Percentiles rank a stretch among this genome's conserved stretches.
These are phyloP conservation scores for Pachyrhizus erosus DNA, from an alignment of 306 rosid genomes.

Conservation along the genomic window DNA sequence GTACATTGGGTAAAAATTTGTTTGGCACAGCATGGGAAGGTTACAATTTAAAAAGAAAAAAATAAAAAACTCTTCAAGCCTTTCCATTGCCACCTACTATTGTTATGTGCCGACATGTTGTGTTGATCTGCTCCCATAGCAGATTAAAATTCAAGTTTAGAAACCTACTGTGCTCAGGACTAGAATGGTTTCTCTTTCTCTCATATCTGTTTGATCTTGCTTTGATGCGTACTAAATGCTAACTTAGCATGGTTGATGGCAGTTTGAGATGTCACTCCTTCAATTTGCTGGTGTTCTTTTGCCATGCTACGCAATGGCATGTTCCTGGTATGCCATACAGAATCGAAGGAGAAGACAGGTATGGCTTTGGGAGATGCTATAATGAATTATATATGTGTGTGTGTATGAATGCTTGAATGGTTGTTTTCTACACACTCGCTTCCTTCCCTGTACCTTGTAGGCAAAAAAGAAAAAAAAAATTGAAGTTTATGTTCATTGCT, in stretches of 20 bases:
- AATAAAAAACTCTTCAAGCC: too few species aligned
- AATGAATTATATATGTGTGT: too few species aligned
- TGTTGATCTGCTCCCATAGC: too few species aligned
- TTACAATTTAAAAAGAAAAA: too few species aligned
- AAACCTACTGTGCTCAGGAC: background rate
- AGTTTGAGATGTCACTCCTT: constrained; percentile 52
- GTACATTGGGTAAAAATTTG: background rate
- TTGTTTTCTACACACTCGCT: background rate
- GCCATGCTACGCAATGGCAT: constrained; percentile 53
- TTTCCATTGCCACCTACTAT: constrained; percentile 7
- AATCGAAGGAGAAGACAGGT: constrained; percentile 52
- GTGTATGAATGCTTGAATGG: background rate
- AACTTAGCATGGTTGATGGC: constrained; percentile 5
- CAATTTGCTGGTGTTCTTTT: constrained; percentile 49
- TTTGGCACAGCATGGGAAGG: background rate
- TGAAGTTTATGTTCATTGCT: constrained; percentile 8
- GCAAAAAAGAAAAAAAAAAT: background rate
- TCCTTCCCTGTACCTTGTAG: background rate
- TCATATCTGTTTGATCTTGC: background rate
- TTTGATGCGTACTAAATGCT: background rate
- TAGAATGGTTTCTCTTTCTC: background rate
- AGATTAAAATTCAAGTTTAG: background rate
- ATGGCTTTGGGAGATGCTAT: background rate
- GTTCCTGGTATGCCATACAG: constrained; percentile 45
- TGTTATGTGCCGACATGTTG: background rate